Base-by-base conservation (phyloP, 805 yeast species). In the Teunomyces tritomae region DNA sequence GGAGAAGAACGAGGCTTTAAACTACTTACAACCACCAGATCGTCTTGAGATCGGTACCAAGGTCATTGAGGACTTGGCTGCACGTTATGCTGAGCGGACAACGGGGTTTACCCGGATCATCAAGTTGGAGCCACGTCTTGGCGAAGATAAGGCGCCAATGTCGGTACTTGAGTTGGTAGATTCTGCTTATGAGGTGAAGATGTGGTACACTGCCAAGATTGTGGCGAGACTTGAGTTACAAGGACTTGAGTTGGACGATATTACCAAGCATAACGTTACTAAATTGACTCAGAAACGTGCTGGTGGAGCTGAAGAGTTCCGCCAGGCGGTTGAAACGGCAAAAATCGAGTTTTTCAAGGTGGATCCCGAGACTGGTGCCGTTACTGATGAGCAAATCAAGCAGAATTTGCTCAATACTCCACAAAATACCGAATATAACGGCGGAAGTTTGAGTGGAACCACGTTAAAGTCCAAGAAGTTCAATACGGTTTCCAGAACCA, bases 31-130 rank as follows among this genome's bases (percentile, higher is more conserved):
- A 48, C 59, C 59, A 6, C 63, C 67, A 2, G 67, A 62, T 57
- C 57, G 58, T 35, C 35, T 37, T 30, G 65, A 61, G 36, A 54
- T 61, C 11, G 65, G 64, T 3, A 42, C 87, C n/a, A 88, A 86
- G 60, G 68, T 94, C 39, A 72, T 85, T 50, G 77, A 75, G 13
- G 89, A 80, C 36, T 72, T 91, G 35, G 79, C 82, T 3, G 74
- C 79, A 36, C 75, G 96, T 48, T 91, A 87, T 61, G 59, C 71
- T 3, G 58, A 67, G 20, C 79, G 96, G 68, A 61, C 67, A 0
- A 87, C 89, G 51, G 97, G 97, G 1, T 92, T 85, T 70, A 89
- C 97, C 2, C 80, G 98, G 56, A 80, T 92, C 46, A 70, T 90
- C 52, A 84, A 80, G 56, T 72, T 94, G 51, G 98, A 94, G 65